Evolutionary conservation across 2,329 filamentous ascomycete genomes (phyloP).

Genomic region (Aspergillus persii): DNA sequence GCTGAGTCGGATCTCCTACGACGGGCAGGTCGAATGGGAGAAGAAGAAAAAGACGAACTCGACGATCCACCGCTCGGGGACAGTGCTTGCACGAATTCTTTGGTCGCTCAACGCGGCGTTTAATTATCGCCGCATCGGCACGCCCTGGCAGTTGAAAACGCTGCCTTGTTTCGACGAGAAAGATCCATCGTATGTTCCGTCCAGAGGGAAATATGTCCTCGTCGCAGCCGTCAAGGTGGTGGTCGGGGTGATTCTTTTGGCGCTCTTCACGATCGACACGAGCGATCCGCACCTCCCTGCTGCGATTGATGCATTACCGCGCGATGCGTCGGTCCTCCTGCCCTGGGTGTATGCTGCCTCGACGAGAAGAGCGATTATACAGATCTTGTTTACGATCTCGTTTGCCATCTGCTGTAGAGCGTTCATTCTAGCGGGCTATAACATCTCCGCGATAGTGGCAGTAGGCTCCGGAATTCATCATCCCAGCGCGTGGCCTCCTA

Average conservation of each 20-base stretch:
- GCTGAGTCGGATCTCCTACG: slow-evolving; percentile 16
- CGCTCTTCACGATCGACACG: slow-evolving; percentile 14
- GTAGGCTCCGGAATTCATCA: slow-evolving; percentile 9
- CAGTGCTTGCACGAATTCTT: neutral
- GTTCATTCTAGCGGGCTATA: slow-evolving; percentile 14
- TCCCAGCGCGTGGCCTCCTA: slow-evolving; percentile 18
- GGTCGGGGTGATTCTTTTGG: slow-evolving; percentile 4
- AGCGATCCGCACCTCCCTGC: neutral
- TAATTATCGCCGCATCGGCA: slow-evolving; percentile 22
- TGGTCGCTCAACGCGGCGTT: slow-evolving; percentile 15
- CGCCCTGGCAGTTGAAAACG: slow-evolving; percentile 20
- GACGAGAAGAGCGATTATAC: neutral
- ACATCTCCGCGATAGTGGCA: neutral
- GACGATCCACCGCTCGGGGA: neutral
- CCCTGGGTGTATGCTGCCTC: neutral
- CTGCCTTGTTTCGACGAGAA: slow-evolving; percentile 8
- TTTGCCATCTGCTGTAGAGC: slow-evolving; percentile 16
- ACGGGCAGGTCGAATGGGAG: slow-evolving; percentile 14
- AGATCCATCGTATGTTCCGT: neutral
- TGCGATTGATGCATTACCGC: neutral
- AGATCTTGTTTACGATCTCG: slow-evolving; percentile 11
- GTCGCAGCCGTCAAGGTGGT: slow-evolving; percentile 1
- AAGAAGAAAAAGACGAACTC: neutral
- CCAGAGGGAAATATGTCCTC: slow-evolving; percentile 8
- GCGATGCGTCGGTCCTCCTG: slow-evolving; percentile 4